Evolutionary conservation across 2,329 filamentous ascomycete genomes (phyloP), one percentile per base, ranked within the genome.

Genomic region (Phoma herbarum): DNA sequence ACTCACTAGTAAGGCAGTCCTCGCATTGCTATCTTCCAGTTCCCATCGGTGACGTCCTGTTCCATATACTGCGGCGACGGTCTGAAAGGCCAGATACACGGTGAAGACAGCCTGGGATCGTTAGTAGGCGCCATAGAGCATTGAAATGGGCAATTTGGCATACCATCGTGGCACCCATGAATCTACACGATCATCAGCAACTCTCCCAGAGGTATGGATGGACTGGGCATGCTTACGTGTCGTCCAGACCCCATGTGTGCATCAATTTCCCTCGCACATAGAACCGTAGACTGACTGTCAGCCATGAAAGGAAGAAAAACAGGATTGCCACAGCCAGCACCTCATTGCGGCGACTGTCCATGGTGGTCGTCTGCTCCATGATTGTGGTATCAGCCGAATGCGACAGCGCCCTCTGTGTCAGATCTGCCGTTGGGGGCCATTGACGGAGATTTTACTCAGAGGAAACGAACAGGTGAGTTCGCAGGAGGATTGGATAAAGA

Each of bases 131-230:
- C 16, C 0, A 12, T 6, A 10, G 22, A 23, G 9, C 1, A 3
- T 5, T 43, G 2, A 23, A 14, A 2, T 9, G 2, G 6, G 12
- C 41, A 18, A 2, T 29, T 6, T 4, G 26, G 12, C 67, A 47
- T 64, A 74, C 72, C 49, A 77, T 64, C 11, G 78, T 75, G 4
- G 67, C 66, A 28, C 79, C 56, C 77, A 81, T 80, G 7, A 68
- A 74, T 62, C 53, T 49, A 18, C 4, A 20, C 2, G 20, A 14
- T 22, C 20, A 18, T 58, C 2, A 58, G 49, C 26, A 42, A 49
- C 23, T 43, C 23, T 9, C 7, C 23, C 22, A 9, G 26, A n/a
- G n/a, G 28, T 10, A 10, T n/a, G 29, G 11, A 7, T 48, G 28
- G 1, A 11, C 5, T n/a, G 8, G 10, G 4, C 14, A n/a, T 9